These are phyloP conservation scores for Alternaria arborescens DNA, from an alignment of 2,329 filamentous ascomycete species.

Conservation along the genomic window DNA sequence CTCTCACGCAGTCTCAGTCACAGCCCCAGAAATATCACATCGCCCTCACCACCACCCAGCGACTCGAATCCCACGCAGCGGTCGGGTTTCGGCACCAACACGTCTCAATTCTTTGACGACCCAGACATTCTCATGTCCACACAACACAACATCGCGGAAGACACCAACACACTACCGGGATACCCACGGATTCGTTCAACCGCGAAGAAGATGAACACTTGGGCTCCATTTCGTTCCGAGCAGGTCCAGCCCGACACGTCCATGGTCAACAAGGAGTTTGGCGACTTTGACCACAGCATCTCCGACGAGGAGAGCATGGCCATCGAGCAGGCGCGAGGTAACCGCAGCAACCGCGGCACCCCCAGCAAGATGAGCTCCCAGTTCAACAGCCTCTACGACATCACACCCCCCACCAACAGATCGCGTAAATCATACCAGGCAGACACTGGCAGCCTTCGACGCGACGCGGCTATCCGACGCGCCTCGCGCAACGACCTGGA, in stretches of 20 bases:
- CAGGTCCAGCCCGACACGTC: conserved; percentile 47
- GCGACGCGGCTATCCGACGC: conserved; percentile 57
- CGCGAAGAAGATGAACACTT: conserved; percentile 50
- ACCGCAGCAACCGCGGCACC: conserved; percentile 49
- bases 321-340: conserved; percentile 64
- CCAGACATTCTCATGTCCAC: conserved; percentile 52
- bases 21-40: conserved; percentile 43
- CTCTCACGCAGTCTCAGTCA: conserved; percentile 48
- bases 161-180: conserved; percentile 44
- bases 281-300: conserved; percentile 53
- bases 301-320: conserved; percentile 60
- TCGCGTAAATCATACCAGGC: conserved; percentile 46
- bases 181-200: conserved; percentile 49
- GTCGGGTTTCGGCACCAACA: conserved; percentile 39
- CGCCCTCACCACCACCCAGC: conserved; percentile 41
- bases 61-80: conserved; percentile 49
- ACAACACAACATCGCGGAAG: conserved; percentile 48
- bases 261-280: conserved; percentile 51
- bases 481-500: conserved; percentile 55
- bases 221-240: conserved; percentile 48
- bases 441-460: conserved; percentile 51
- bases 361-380: conserved; percentile 60
- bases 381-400: conserved; percentile 59
- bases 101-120: conserved; percentile 44
- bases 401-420: conserved; percentile 54